Evolutionary conservation across 1,139 yeast genomes (phyloP).

Genomic region (Hemisphaericaspora subhashii): DNA sequence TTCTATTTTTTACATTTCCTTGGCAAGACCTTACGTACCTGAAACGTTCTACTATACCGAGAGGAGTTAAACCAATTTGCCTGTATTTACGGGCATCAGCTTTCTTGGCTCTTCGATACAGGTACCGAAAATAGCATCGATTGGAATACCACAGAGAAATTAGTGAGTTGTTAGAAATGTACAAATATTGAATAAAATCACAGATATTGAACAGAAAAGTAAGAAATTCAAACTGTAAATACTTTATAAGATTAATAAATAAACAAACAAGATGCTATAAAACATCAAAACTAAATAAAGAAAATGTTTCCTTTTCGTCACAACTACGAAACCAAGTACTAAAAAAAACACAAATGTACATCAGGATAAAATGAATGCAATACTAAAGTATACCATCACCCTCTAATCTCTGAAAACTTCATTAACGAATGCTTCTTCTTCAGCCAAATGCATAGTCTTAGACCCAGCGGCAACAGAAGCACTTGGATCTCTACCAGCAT

Average conservation of each 20-base stretch:
- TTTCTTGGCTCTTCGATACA: no score
- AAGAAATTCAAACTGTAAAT: not conserved
- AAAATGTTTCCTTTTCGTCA: not conserved
- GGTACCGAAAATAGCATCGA: no score
- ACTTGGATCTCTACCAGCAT: constrained; percentile 97
- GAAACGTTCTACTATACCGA: no score
- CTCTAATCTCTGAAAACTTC: constrained; percentile 59
- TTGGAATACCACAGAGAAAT: no score
- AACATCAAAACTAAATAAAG: not conserved
- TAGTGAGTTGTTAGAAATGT: no score
- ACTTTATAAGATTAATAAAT: not conserved
- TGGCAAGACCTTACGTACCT: no score
- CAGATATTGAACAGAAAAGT: not conserved
- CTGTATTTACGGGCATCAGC: no score
- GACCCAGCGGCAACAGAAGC: constrained; percentile 99
- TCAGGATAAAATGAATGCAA: not conserved
- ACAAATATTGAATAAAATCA: not conserved
- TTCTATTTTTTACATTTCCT: no score
- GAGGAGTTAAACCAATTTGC: no score
- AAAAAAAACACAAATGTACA: not conserved
- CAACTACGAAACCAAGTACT: not conserved
- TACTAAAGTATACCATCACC: not conserved
- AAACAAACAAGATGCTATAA: not conserved
- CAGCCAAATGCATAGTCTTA: constrained; percentile 82
- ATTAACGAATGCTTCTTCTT: constrained; percentile 82